Evolutionary conservation across 257 asterid species (phyloP).

Genomic region (Paraleonurus japonicus): DNA sequence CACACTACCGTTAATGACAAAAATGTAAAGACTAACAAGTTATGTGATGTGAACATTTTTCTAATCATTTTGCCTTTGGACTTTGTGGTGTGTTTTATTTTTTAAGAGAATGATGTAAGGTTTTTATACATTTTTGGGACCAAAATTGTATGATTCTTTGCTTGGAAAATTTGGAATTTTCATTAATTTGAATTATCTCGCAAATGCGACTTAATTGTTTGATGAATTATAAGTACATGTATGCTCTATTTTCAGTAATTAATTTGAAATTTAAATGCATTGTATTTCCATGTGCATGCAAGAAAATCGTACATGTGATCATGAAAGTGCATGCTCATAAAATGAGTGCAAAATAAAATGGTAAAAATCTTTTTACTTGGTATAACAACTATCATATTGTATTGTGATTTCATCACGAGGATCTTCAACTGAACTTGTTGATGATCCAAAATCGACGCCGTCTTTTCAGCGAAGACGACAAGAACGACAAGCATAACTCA

Average conservation of each 20-base stretch:
- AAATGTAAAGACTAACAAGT: neutral
- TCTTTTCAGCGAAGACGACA: conserved; percentile 38
- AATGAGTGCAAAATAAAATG: too few species aligned
- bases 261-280: too few species aligned
- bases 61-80: neutral
- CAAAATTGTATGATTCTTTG: neutral
- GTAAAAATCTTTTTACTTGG: too few species aligned
- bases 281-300: too few species aligned
- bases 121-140: neutral
- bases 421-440: conserved; percentile 14
- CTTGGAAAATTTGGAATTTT: too few species aligned
- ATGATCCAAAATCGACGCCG: conserved; percentile 22
- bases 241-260: too few species aligned
- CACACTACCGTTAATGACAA: neutral
- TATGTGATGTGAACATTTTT: neutral
- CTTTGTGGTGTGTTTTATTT: neutral
- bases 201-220: too few species aligned
- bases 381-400: conserved; percentile 28
- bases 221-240: too few species aligned
- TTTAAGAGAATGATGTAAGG: neutral
- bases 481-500: conserved; percentile 44
- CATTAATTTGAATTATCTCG: neutral
- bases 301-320: too few species aligned
- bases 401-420: conserved; percentile 39
- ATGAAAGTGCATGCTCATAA: too few species aligned